These are phyloP conservation scores for Coemansia sp. DNA, from an alignment of 192 early-diverging fungal genomes.

Conservation along the genomic window DNA sequence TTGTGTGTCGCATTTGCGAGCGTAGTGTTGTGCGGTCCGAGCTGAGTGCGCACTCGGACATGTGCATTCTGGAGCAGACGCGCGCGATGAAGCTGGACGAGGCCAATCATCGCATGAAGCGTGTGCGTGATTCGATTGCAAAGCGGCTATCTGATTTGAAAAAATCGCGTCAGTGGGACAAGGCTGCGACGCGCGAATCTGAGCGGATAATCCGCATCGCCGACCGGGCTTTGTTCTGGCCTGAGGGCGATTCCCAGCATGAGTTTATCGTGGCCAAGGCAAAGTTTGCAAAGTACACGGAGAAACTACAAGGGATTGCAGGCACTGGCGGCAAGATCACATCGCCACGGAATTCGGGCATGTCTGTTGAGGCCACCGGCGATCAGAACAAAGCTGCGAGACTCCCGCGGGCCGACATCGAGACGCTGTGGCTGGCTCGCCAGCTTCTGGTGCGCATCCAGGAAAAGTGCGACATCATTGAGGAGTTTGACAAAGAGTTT, in stretches of 20 bases:
- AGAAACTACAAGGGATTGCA: constrained; percentile 40
- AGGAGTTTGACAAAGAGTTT: constrained; percentile 52
- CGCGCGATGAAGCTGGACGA: constrained; percentile 66
- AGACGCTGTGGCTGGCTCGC: constrained; percentile 54
- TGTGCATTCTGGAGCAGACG: constrained; percentile 74
- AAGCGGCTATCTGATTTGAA: constrained; percentile 50
- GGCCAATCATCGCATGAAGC: constrained; percentile 56
- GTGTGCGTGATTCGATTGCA: constrained; percentile 54
- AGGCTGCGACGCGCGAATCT: constrained; percentile 29
- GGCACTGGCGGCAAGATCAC: constrained; percentile 3
- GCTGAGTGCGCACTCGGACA: constrained; percentile 75
- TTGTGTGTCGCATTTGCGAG: constrained; percentile 88
- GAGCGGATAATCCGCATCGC: constrained; percentile 43
- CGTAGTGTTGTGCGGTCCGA: constrained; percentile 63
- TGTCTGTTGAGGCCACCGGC: neutral
- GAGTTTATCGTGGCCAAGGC: constrained; percentile 51
- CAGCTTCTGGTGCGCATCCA: constrained; percentile 42
- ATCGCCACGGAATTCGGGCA: neutral
- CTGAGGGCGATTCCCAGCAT: constrained; percentile 47
- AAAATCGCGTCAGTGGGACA: constrained; percentile 40
- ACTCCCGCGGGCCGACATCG: constrained; percentile 48
- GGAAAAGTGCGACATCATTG: constrained; percentile 43
- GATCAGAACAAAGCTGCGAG: neutral
- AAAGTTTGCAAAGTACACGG: constrained; percentile 49
- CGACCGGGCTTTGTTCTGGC: constrained; percentile 43